Evolutionary conservation across 495 filamentous ascomycete species (phyloP).

Genomic region (Aspergillus nidulans): DNA sequence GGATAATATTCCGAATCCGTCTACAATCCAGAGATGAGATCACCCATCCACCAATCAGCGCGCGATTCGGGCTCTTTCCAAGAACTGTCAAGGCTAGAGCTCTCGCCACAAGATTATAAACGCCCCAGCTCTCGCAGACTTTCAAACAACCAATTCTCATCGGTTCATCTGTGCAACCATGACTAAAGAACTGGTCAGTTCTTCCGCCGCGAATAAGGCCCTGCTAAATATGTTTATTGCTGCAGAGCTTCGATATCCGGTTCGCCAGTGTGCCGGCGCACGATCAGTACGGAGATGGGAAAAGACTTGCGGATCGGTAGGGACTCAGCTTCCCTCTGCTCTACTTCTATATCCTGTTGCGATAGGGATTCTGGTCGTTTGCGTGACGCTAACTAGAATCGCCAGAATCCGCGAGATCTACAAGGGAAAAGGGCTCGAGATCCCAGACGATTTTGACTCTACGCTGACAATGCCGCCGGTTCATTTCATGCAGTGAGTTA

Average conservation of each 20-base stretch:
- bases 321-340: no score
- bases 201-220: neutral
- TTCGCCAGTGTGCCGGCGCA: slow-evolving; percentile 20
- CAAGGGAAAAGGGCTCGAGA: slow-evolving; percentile 10
- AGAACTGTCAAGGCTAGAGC: no score
- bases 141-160: no score
- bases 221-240: neutral
- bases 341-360: neutral
- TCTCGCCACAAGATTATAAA: no score
- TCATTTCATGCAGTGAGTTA: slow-evolving; percentile 18
- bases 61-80: no score
- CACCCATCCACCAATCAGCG: no score
- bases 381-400: no score
- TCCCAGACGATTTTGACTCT: slow-evolving; percentile 19
- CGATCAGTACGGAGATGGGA: slow-evolving; percentile 20
- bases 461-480: slow-evolving; percentile 18
- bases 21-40: no score
- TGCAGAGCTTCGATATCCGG: slow-evolving; percentile 25
- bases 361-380: no score
- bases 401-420: slow-evolving; percentile 17
- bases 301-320: slow-evolving; percentile 15
- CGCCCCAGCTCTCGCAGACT: no score
- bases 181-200: slow-evolving; percentile 10
- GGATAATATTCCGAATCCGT: no score
- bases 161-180: no score